Conservation (phyloP, 1,284 basidiomycete species). For the Leccinum fallax region DNA sequence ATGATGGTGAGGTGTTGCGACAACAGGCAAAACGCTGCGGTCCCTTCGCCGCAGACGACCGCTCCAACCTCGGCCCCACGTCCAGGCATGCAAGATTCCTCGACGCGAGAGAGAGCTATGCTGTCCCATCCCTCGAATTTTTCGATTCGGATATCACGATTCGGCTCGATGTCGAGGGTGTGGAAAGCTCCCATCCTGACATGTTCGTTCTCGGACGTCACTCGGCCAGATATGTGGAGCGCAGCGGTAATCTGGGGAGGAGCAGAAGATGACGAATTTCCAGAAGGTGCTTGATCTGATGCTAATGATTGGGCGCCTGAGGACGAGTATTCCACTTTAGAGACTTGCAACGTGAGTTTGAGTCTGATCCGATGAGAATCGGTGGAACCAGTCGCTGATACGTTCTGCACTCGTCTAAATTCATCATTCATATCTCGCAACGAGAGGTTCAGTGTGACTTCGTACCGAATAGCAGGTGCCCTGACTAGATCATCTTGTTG, state of each 20-base stretch:
- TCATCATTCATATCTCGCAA: conserved; percentile 8
- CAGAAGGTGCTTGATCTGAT: conserved; percentile 45
- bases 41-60: conserved; percentile 94
- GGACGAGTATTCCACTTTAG: conserved; percentile 69
- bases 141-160: conserved; percentile 90
- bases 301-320: conserved; percentile 53
- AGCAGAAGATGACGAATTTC: conserved; percentile 42
- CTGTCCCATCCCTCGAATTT: conserved; percentile 92
- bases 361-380: conserved; percentile 89
- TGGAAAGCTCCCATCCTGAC: conserved; percentile 96
- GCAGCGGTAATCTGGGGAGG: conserved; percentile 56
- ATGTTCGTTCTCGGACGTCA: conserved; percentile 88
- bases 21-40: conserved; percentile 90
- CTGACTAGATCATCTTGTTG: conserved; percentile 87
- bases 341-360: conserved; percentile 84
- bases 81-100: conserved; percentile 90
- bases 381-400: conserved; percentile 90
- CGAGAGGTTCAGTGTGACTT: background rate
- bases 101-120: conserved; percentile 78
- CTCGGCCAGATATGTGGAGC: conserved; percentile 87
- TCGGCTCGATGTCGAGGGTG: conserved; percentile 91
- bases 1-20: conserved; percentile 98
- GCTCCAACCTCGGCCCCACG: conserved; percentile 96
- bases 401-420: conserved; percentile 68
- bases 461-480: conserved; percentile 84